Evolutionary conservation across 805 yeast genomes (phyloP).

Genomic region (Candida sphagnicola): DNA sequence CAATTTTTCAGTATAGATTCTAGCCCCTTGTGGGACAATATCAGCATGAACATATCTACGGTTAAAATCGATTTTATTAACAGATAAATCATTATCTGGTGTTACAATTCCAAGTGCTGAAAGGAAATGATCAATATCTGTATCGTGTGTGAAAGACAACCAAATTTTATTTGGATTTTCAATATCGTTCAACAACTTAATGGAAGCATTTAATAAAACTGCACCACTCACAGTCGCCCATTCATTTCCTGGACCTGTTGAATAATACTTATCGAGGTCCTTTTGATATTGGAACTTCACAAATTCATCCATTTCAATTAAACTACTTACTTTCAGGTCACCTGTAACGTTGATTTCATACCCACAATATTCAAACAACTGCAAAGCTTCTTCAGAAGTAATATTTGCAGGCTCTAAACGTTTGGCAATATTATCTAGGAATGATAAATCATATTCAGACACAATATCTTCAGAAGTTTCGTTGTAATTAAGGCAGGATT

Average conservation of each 20-base stretch:
- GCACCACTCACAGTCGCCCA: conserved; percentile 56
- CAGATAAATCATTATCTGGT: conserved; percentile 36
- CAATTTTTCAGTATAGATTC: conserved; percentile 48
- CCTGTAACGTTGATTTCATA: conserved; percentile 69
- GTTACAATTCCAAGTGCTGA: conserved; percentile 57
- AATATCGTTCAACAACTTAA: conserved; percentile 38
- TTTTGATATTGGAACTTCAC: conserved; percentile 53
- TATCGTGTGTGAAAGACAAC: conserved; percentile 69
- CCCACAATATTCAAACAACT: conserved; percentile 59
- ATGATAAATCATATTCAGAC: conserved; percentile 27
- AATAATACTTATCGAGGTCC: conserved; percentile 56
- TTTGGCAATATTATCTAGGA: conserved; percentile 48
- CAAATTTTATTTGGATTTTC: conserved; percentile 46
- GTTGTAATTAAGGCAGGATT: conserved; percentile 34
- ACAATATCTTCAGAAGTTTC: conserved; percentile 20
- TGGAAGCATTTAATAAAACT: conserved; percentile 42
- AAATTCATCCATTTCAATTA: conserved; percentile 63
- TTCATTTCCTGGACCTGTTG: conserved; percentile 57
- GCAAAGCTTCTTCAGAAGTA: conserved; percentile 45
- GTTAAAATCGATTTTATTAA: conserved; percentile 25
- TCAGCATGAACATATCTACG: conserved; percentile 28
- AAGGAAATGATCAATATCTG: conserved; percentile 52
- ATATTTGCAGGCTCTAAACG: conserved; percentile 52
- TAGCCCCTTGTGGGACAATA: conserved; percentile 56
- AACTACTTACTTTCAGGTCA: conserved; percentile 55